Conservation (phyloP, 495 filamentous ascomycete species). For the Annulohypoxylon bovei region DNA sequence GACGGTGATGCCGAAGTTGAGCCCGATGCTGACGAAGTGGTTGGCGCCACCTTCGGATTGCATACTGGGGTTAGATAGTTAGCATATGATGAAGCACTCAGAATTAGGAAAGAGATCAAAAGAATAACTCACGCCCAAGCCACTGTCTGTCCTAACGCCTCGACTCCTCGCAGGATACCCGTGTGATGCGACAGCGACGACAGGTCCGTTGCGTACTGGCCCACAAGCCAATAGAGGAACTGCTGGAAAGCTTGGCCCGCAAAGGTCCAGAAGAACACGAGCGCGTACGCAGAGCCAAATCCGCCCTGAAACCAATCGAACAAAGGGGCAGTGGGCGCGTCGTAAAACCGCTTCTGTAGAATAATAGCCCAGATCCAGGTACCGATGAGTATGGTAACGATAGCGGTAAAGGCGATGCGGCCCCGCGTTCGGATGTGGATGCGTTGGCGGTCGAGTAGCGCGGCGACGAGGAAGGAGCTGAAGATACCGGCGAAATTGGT, state of each 20-base stretch:
- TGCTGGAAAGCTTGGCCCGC: slow-evolving; percentile 49
- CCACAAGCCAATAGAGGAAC: slow-evolving; percentile 48
- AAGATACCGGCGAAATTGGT: slow-evolving; percentile 50
- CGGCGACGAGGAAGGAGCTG: slow-evolving; percentile 46
- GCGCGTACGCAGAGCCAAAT: slow-evolving; percentile 43
- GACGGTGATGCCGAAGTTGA: slow-evolving; percentile 48
- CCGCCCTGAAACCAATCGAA: slow-evolving; percentile 48
- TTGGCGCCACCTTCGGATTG: slow-evolving; percentile 48
- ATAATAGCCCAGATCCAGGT: slow-evolving; percentile 49
- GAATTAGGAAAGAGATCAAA: not conserved
- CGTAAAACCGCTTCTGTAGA: slow-evolving; percentile 45
- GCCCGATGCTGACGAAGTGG: slow-evolving; percentile 47
- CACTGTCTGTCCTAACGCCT: slow-evolving; percentile 48
- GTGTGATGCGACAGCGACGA: slow-evolving; percentile 44
- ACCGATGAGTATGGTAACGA: slow-evolving; percentile 42
- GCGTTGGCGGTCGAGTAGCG: slow-evolving; percentile 42
- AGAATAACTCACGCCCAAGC: slow-evolving; percentile 47
- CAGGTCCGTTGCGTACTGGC: slow-evolving; percentile 46
- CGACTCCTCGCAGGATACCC: slow-evolving; percentile 45
- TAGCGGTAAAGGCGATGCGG: slow-evolving; percentile 38
- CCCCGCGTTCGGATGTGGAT: slow-evolving; percentile 44
- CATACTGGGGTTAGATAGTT: slow-evolving; percentile 39
- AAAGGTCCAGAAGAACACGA: slow-evolving; percentile 51
- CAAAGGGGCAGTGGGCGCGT: slow-evolving; percentile 33
- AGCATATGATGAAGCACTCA: not conserved